Percentiles rank a stretch among this genome's conserved stretches.
Conservation (phyloP, 2,329 filamentous ascomycete genomes). For the Myriangium duriaei region DNA sequence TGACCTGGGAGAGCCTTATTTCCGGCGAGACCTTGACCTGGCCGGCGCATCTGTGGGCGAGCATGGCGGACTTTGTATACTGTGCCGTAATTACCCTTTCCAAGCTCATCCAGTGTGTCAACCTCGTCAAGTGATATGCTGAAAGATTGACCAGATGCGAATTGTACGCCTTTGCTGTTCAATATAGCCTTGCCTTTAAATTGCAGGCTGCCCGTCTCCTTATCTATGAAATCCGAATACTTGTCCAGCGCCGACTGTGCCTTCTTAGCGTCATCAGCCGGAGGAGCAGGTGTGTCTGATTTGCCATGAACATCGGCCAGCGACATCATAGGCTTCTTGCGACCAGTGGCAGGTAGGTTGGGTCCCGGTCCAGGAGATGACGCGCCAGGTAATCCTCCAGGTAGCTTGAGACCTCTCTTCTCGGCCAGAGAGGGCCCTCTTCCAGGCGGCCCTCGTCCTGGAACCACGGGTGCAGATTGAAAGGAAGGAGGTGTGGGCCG, state of each 20-base stretch:
- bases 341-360: conserved; percentile 17
- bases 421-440: conserved; percentile 49
- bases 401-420: conserved; percentile 53
- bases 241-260: conserved; percentile 47
- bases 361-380: conserved; percentile 32
- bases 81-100: conserved; percentile 96
- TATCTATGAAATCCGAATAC: conserved; percentile 74
- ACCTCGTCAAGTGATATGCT: conserved; percentile 93
- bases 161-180: conserved; percentile 80
- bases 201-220: conserved; percentile 78
- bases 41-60: conserved; percentile 50
- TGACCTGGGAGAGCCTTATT: conserved; percentile 40
- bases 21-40: conserved; percentile 47
- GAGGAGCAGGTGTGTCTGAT: conserved; percentile 12
- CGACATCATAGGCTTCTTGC: conserved; percentile 30
- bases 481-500: conserved; percentile 30
- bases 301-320: conserved; percentile 25
- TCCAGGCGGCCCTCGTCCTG: conserved; percentile 29
- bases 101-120: conserved; percentile 81
- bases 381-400: conserved; percentile 38
- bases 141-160: conserved; percentile 78
- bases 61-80: conserved; percentile 93
- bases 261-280: conserved; percentile 20
- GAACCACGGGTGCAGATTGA: conserved; percentile 37
- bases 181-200: conserved; percentile 90